Evolutionary conservation across 768 basidiomycete genomes (phyloP).

Genomic region (Termitomyces sp.): DNA sequence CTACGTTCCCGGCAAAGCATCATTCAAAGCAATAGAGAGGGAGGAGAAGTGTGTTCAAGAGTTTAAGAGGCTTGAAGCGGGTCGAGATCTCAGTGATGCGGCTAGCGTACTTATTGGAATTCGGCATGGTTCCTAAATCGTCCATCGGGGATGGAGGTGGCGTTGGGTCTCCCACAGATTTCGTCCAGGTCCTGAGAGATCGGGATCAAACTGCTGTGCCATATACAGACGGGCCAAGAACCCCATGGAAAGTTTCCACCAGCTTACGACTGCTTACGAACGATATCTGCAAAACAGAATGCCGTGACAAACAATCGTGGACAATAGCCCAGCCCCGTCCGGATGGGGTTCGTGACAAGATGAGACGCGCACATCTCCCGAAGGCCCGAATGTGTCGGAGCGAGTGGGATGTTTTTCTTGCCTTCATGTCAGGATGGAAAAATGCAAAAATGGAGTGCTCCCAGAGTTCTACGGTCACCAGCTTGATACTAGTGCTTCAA

Average conservation of each 20-base stretch:
- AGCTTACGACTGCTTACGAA: conserved; percentile 14
- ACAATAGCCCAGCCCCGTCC: conserved; percentile 10
- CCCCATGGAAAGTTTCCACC: conserved; percentile 20
- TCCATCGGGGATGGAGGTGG: conserved; percentile 22
- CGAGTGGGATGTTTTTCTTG: conserved; percentile 1
- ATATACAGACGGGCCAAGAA: conserved; percentile 16
- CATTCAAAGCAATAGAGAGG: conserved; percentile 14
- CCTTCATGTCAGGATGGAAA: conserved; percentile 4
- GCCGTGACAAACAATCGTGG: conserved; percentile 20
- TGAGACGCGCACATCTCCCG: conserved; percentile 2
- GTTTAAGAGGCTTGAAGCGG: conserved; percentile 7
- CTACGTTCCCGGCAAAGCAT: conserved; percentile 46
- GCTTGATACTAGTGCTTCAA: background rate
- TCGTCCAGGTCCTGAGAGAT: conserved; percentile 11
- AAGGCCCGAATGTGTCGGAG: conserved; percentile 22
- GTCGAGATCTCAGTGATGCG: conserved; percentile 21
- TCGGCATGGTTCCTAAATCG: conserved; percentile 18
- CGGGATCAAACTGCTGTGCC: conserved; percentile 22
- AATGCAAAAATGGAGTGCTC: background rate
- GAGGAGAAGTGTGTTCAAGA: background rate
- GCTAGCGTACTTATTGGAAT: conserved; percentile 16
- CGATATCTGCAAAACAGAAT: conserved; percentile 19
- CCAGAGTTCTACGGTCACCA: background rate
- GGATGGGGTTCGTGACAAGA: conserved; percentile 11
- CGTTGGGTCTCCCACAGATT: conserved; percentile 17